Evolutionary conservation across 257 asterid species (phyloP).

Genomic region (Forsythia suspensa): DNA sequence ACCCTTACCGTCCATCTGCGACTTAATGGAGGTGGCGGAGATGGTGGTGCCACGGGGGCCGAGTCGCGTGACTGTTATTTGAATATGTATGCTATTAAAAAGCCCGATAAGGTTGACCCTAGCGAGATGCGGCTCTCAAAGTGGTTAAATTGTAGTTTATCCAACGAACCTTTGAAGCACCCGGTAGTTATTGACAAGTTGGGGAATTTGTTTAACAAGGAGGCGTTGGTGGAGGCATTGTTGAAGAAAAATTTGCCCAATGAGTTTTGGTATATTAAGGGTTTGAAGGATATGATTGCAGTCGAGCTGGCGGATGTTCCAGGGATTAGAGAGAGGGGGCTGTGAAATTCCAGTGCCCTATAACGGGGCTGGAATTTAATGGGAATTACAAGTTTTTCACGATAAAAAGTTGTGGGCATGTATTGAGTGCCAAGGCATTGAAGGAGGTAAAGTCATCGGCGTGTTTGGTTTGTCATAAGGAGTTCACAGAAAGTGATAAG

Average conservation of each 20-base stretch:
- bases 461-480: slow-evolving; percentile 82
- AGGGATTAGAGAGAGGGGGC: slow-evolving; percentile 37
- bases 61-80: slow-evolving; percentile 90
- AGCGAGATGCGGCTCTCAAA: slow-evolving; percentile 76
- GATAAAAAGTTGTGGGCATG: slow-evolving; percentile 77
- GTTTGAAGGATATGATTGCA: slow-evolving; percentile 87
- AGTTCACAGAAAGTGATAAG: slow-evolving; percentile 66
- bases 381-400: slow-evolving; percentile 76
- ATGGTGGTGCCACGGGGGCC: slow-evolving; percentile 96
- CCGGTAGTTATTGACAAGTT: slow-evolving; percentile 77
- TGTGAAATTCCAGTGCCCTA: slow-evolving; percentile 73
- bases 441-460: slow-evolving; percentile 80
- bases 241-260: slow-evolving; percentile 81
- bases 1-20: slow-evolving; percentile 65
- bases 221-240: slow-evolving; percentile 83
- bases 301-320: slow-evolving; percentile 61
- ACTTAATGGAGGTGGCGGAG: slow-evolving; percentile 81
- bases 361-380: slow-evolving; percentile 76
- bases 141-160: slow-evolving; percentile 78
- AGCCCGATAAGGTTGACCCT: slow-evolving; percentile 84
- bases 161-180: slow-evolving; percentile 73
- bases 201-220: slow-evolving; percentile 90
- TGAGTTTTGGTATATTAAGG: slow-evolving; percentile 74
- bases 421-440: slow-evolving; percentile 78
- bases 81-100: slow-evolving; percentile 82